A percentile compares a stretch with the other conserved stretches of the same genome.
Conservation (phyloP, 306 rosid species). For the Arachis hypogaea region DNA sequence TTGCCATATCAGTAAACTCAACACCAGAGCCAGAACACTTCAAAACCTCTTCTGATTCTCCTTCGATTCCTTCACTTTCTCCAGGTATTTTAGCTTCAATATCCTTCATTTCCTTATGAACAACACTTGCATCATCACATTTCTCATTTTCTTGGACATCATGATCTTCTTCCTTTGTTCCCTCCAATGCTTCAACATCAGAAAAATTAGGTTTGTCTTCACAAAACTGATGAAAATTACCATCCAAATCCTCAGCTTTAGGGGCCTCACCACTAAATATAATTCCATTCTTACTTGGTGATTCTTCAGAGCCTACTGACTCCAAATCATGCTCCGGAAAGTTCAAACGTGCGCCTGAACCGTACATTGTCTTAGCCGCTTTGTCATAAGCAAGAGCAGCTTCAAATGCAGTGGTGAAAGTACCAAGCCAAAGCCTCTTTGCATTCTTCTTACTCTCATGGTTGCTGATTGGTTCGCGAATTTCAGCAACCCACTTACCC, state of each 20-base stretch:
- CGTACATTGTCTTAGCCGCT: constrained; percentile 83
- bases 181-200: constrained; percentile 16
- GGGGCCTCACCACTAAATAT: constrained; percentile 12
- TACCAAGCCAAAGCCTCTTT: constrained; percentile 87
- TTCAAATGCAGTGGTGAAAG: constrained; percentile 73
- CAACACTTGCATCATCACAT: constrained; percentile 4
- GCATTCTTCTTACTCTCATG: constrained; percentile 45
- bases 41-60: constrained; percentile 21
- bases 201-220: constrained; percentile 20
- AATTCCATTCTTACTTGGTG: constrained; percentile 18
- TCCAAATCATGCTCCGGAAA: constrained; percentile 47
- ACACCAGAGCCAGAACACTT: neutral
- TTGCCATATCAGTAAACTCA: constrained; percentile 7
- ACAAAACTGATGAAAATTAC: neutral
- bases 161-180: constrained; percentile 30
- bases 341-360: constrained; percentile 70
- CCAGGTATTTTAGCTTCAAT: constrained; percentile 17
- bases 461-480: constrained; percentile 62
- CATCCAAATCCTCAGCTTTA: constrained; percentile 21
- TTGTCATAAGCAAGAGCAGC: constrained; percentile 92
- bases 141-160: constrained; percentile 42
- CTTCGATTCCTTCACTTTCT: constrained; percentile 17
- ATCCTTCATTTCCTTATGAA: constrained; percentile 29
- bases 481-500: constrained; percentile 98
- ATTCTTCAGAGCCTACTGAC: constrained; percentile 23